phyloP scores from a whole-genome alignment of 495 filamentous ascomycete species.

The Diplogelasinospora grovesii region DNA sequence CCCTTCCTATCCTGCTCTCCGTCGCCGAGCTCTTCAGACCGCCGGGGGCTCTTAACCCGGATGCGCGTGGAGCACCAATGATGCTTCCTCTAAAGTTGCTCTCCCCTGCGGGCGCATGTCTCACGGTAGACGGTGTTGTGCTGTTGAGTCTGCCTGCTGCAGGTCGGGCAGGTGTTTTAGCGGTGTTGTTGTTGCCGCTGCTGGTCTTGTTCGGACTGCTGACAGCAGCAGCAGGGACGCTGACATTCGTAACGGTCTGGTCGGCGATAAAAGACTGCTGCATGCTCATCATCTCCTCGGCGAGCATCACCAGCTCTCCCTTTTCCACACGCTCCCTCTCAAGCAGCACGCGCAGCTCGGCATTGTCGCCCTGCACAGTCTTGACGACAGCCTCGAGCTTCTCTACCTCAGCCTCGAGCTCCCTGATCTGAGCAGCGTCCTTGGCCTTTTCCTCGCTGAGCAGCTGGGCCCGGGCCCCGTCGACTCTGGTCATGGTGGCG shows the following conservation, averaged over 20 bases:
- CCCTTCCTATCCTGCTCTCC: conserved; percentile 39
- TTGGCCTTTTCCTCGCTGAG: conserved; percentile 43
- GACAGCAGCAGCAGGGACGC: neutral
- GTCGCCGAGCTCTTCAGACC: conserved; percentile 9
- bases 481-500: conserved; percentile 54
- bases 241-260: neutral
- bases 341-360: conserved; percentile 54
- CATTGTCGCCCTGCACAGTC: conserved; percentile 58
- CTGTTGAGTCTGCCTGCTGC: neutral
- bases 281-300: conserved; percentile 79
- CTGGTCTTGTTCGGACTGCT: neutral
- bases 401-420: conserved; percentile 59
- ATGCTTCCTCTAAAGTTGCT: conserved; percentile 10
- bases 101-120: neutral
- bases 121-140: neutral
- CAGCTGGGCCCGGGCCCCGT: conserved; percentile 39
- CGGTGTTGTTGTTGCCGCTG: conserved; percentile 3
- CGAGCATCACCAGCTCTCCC: conserved; percentile 83
- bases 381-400: conserved; percentile 63
- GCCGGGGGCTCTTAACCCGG: conserved; percentile 39
- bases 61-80: conserved; percentile 21
- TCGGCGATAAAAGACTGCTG: conserved; percentile 22
- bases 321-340: conserved; percentile 85
- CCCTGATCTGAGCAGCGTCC: conserved; percentile 47
- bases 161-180: neutral